These are phyloP conservation scores for Umbelopsis sp. DNA, from an alignment of 192 early-diverging fungal species.

Conservation along the genomic window DNA sequence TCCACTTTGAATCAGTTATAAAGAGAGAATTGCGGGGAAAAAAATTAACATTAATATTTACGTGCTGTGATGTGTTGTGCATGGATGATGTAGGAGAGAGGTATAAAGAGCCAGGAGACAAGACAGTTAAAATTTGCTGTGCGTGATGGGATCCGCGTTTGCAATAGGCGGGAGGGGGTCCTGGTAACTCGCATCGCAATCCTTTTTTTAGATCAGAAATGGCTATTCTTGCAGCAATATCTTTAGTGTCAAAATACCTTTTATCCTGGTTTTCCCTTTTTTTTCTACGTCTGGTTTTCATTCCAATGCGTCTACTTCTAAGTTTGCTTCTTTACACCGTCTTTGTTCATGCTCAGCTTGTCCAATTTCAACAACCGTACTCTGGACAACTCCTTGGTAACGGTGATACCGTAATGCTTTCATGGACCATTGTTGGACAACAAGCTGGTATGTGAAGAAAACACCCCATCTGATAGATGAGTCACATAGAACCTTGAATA, in stretches of 20 bases:
- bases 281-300: neutral
- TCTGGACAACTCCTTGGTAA: neutral
- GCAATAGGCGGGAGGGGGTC: neutral
- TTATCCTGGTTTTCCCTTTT: neutral
- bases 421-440: conserved; percentile 1
- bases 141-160: neutral
- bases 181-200: no score
- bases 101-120: neutral
- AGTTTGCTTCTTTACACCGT: neutral
- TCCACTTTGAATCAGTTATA: neutral
- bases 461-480: no score
- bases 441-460: neutral
- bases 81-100: neutral
- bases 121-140: neutral
- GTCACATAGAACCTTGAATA: no score
- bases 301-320: neutral
- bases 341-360: neutral
- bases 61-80: neutral
- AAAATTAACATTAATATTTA: neutral
- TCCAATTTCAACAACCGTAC: neutral
- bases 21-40: neutral
- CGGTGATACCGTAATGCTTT: neutral
- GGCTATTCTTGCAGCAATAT: neutral
- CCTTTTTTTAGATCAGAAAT: no score
- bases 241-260: neutral